phyloP scores from a whole-genome alignment of 2,329 filamentous ascomycete genomes.

The Dactylellina leptospora region DNA sequence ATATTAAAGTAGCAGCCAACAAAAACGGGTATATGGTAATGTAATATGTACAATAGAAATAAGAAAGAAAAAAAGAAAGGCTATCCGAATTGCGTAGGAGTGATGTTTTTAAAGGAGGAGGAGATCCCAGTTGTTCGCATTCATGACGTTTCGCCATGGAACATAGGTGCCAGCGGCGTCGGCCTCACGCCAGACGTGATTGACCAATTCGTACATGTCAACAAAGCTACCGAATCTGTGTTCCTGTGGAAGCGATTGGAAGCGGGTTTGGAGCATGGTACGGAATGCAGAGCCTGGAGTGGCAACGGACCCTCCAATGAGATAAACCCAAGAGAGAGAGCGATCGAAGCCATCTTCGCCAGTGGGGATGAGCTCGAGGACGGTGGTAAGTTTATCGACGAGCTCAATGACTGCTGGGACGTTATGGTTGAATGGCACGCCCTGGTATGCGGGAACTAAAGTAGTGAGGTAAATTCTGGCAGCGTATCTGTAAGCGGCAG shows the following conservation, averaged over 20 bases:
- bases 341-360: conserved; percentile 86
- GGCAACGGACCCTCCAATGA: conserved; percentile 83
- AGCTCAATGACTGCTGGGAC: conserved; percentile 79
- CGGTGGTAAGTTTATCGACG: conserved; percentile 77
- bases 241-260: conserved; percentile 77
- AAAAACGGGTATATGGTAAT: conserved; percentile 50
- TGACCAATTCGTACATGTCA: conserved; percentile 78
- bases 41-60: conserved; percentile 50
- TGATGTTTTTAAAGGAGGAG: conserved; percentile 75
- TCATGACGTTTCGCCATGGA: conserved; percentile 96
- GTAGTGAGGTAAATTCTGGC: conserved; percentile 97
- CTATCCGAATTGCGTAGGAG: conserved; percentile 1
- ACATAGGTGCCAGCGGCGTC: conserved; percentile 72
- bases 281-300: conserved; percentile 78
- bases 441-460: conserved; percentile 76
- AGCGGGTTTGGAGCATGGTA: conserved; percentile 77
- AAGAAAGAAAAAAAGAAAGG: conserved; percentile 10
- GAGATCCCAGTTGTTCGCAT: conserved; percentile 89
- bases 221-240: conserved; percentile 85
- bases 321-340: conserved; percentile 89
- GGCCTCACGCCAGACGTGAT: conserved; percentile 81
- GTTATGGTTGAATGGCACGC: conserved; percentile 70
- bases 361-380: conserved; percentile 82
- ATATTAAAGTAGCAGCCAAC: conserved; percentile 9
- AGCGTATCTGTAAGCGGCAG: conserved; percentile 86